Percentiles rank a stretch among this genome's conserved stretches.
Evolutionary conservation across 31 red algal species (phyloP).

Genomic region (Asparagopsis taxiformis): DNA sequence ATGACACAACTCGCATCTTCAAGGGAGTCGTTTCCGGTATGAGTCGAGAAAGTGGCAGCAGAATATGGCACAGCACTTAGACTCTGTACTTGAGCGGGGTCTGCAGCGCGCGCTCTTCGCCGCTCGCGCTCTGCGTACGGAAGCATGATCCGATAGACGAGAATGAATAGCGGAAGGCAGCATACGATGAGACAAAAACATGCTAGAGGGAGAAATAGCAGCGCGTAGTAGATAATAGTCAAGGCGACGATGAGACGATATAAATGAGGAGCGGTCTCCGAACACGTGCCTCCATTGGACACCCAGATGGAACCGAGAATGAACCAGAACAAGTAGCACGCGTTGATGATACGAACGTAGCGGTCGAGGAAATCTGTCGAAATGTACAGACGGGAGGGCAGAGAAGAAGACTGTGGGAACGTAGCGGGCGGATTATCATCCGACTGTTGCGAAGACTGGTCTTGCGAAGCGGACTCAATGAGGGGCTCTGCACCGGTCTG

Average conservation of each 20-base stretch:
- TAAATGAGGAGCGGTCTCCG: slow-evolving; percentile 75
- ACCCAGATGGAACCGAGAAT: slow-evolving; percentile 87
- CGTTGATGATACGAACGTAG: slow-evolving; percentile 71
- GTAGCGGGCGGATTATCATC: too few species aligned
- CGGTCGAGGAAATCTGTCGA: slow-evolving; percentile 51
- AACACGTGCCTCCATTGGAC: slow-evolving; percentile 77
- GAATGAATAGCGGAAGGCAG: slow-evolving; percentile 88
- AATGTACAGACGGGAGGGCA: too few species aligned
- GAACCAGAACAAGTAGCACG: slow-evolving; percentile 84
- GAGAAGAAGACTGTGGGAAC: too few species aligned
- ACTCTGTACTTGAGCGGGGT: slow-evolving; percentile 49
- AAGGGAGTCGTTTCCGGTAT: slow-evolving; percentile 31
- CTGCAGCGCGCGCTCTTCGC: slow-evolving; percentile 68
- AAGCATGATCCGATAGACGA: slow-evolving; percentile 79
- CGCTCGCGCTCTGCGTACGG: slow-evolving; percentile 80
- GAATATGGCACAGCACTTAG: slow-evolving; percentile 57
- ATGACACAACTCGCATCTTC: slow-evolving; percentile 89
- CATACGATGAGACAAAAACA: slow-evolving; percentile 93
- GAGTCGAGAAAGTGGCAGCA: slow-evolving; percentile 17
- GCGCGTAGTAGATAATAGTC: slow-evolving; percentile 87
- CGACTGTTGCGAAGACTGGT: too few species aligned
- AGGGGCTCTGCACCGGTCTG: too few species aligned
- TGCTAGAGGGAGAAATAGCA: slow-evolving; percentile 84
- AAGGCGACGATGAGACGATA: slow-evolving; percentile 84
- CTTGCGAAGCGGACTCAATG: slow-evolving; percentile 2